These are phyloP conservation scores for Mycosphaerella sp. DNA, from an alignment of 2,329 filamentous ascomycete species.

Conservation along the genomic window DNA sequence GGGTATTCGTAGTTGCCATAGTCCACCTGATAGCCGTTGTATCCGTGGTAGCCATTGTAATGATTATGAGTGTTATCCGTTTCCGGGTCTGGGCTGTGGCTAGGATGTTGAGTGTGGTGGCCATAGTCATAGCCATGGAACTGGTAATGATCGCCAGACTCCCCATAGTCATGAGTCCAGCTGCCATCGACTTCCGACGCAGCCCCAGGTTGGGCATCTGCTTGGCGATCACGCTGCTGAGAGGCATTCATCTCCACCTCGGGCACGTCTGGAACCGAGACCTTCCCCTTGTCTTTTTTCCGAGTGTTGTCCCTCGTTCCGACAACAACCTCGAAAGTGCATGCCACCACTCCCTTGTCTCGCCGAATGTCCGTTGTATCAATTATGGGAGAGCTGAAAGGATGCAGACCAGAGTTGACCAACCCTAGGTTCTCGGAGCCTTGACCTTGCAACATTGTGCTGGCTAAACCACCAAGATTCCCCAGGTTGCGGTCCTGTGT, in stretches of 20 bases:
- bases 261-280: conserved; percentile 22
- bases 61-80: conserved; percentile 9
- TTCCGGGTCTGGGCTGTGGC: conserved; percentile 2
- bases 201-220: conserved; percentile 12
- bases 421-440: conserved; percentile 6
- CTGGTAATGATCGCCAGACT: conserved; percentile 21
- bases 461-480: conserved; percentile 25
- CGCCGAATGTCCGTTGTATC: conserved; percentile 81
- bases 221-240: not conserved
- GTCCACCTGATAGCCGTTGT: conserved; percentile 14
- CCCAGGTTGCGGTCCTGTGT: conserved; percentile 55
- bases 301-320: conserved; percentile 70
- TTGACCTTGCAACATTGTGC: conserved; percentile 18
- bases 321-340: conserved; percentile 78
- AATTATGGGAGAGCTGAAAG: conserved; percentile 56
- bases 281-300: conserved; percentile 44
- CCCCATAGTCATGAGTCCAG: conserved; percentile 10
- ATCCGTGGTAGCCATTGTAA: conserved; percentile 13
- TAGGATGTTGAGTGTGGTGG: conserved; percentile 13
- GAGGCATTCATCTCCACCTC: not conserved
- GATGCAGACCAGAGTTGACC: conserved; percentile 13
- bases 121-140: conserved; percentile 27
- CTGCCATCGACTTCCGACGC: not conserved
- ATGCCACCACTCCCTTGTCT: conserved; percentile 86
- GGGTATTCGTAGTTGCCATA: conserved; percentile 8